A percentile compares a stretch with the other conserved stretches of the same genome.
Evolutionary conservation across 1,139 yeast species (phyloP).

Genomic region (Geotrichum histeridarum): DNA sequence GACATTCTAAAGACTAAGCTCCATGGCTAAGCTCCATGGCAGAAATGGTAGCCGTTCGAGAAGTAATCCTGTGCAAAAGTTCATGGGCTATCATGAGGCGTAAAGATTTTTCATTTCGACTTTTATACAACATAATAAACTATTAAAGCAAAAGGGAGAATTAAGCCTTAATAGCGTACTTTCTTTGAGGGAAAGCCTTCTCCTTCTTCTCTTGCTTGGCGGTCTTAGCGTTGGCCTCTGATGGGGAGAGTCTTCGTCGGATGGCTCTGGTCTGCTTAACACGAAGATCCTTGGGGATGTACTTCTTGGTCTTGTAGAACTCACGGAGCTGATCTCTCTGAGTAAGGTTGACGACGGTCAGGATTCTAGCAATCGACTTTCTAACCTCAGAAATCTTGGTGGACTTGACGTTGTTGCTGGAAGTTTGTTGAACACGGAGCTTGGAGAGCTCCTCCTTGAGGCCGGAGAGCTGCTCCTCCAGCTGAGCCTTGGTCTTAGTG

Average conservation of each 20-base stretch:
- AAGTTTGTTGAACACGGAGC: conserved; percentile 90
- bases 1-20: too few species aligned
- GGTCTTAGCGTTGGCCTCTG: conserved; percentile 78
- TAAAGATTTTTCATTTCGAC: background rate
- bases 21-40: too few species aligned
- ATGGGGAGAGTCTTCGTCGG: conserved; percentile 91
- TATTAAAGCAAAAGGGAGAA: background rate
- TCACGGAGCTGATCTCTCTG: conserved; percentile 95
- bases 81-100: background rate
- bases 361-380: conserved; percentile 97
- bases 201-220: conserved; percentile 87
- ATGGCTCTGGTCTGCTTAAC: conserved; percentile 99
- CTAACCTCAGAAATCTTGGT: conserved; percentile 91
- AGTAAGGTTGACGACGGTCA: conserved; percentile 93
- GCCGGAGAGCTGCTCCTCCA: conserved; percentile 89
- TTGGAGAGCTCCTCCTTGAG: conserved; percentile 95
- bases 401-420: conserved; percentile 32
- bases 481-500: conserved; percentile 95
- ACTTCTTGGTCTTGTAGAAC: conserved; percentile 90
- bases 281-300: conserved; percentile 97
- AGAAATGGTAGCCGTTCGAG: too few species aligned
- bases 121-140: background rate
- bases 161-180: conserved; percentile 98
- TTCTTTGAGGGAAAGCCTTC: conserved; percentile 97
- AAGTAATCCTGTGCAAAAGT: too few species aligned